A percentile compares a stretch with the other conserved stretches of the same genome.
Evolutionary conservation across 306 rosid species (phyloP).

Genomic region (Heteromeles arbutifolia): DNA sequence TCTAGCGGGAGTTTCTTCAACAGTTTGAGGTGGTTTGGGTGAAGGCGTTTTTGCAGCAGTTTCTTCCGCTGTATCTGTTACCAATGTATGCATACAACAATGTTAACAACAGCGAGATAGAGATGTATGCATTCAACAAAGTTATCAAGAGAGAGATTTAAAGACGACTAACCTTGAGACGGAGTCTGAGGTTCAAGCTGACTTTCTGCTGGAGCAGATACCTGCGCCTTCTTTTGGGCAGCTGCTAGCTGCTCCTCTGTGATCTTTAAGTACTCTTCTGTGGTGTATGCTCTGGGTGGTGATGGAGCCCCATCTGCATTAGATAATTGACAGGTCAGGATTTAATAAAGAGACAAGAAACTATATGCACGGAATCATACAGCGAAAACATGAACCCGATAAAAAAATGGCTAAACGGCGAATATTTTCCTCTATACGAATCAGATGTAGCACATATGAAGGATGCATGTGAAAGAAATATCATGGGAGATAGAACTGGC

Average conservation of each 20-base stretch:
- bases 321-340: constrained; percentile 9
- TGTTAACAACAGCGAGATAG: background rate
- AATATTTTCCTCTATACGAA: background rate
- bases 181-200: constrained; percentile 32
- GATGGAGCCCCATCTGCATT: constrained; percentile 41
- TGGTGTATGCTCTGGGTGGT: constrained; percentile 51
- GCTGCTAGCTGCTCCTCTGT: constrained; percentile 82
- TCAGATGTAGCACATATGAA: background rate
- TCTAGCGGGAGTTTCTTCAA: constrained; percentile 35
- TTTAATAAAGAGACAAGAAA: background rate
- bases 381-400: background rate
- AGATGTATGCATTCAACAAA: background rate
- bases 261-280: constrained; percentile 75
- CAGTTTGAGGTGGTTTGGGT: constrained; percentile 38
- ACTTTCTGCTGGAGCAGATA: constrained; percentile 31
- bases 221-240: constrained; percentile 42
- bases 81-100: background rate
- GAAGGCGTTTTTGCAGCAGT: constrained; percentile 25
- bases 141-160: background rate
- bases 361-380: background rate
- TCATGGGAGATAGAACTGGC: background rate
- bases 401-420: background rate
- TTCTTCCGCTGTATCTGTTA: constrained; percentile 38
- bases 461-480: background rate
- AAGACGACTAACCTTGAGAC: constrained; percentile 46